Percentiles rank a stretch among this genome's conserved stretches.
phyloP scores from a whole-genome alignment of 2,329 filamentous ascomycete genomes.

The Colletotrichum sp. region DNA sequence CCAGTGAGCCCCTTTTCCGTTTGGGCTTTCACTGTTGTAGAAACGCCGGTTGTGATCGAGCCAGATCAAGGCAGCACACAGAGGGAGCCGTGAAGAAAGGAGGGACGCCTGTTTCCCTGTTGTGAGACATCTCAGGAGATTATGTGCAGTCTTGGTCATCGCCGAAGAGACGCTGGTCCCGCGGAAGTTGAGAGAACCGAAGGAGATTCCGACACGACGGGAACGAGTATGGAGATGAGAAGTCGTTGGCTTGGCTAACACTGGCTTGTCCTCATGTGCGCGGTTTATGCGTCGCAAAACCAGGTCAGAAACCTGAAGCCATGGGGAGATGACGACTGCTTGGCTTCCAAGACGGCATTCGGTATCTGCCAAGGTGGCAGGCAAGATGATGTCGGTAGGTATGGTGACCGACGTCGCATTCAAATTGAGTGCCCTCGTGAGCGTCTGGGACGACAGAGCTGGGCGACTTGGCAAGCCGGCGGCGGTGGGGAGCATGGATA shows the following conservation, averaged over 20 bases:
- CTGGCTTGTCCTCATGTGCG: background rate
- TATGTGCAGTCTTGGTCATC: background rate
- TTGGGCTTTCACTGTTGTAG: background rate
- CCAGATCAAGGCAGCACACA: background rate
- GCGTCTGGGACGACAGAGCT: background rate
- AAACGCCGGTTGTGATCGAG: background rate
- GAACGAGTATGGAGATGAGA: background rate
- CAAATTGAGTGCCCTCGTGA: background rate
- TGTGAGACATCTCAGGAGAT: background rate
- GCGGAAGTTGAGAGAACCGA: constrained; percentile 9
- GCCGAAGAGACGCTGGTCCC: background rate
- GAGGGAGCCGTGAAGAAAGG: background rate
- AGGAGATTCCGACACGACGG: background rate
- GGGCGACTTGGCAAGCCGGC: constrained; percentile 8
- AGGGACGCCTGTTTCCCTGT: background rate
- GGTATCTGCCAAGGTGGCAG: background rate
- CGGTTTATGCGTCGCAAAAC: constrained; percentile 5
- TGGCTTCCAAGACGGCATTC: constrained; percentile 9
- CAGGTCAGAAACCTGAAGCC: background rate
- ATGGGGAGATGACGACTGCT: background rate
- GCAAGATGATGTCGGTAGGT: background rate
- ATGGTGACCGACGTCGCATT: background rate
- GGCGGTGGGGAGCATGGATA: background rate
- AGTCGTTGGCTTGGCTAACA: background rate
- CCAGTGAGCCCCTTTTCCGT: background rate